phyloP scores from a whole-genome alignment of 805 yeast species.

The Metschnikowia proteae region DNA sequence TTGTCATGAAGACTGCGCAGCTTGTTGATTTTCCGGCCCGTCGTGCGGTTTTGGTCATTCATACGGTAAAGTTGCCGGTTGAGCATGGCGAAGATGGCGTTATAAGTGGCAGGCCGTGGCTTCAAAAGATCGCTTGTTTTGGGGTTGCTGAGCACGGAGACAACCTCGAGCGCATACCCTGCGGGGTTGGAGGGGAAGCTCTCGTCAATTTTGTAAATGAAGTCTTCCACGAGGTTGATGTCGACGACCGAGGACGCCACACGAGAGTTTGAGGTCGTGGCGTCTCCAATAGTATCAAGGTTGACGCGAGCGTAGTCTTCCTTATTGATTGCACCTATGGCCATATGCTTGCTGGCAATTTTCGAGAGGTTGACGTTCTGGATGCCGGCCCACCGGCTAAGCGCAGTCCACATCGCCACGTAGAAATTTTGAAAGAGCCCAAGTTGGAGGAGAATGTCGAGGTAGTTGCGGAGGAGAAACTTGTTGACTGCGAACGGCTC shows the following conservation, averaged over 20 bases:
- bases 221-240: conserved; percentile 29
- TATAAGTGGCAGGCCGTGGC: conserved; percentile 28
- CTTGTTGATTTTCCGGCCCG: conserved; percentile 12
- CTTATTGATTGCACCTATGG: conserved; percentile 2
- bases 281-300: neutral
- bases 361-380: conserved; percentile 5
- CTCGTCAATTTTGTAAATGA: conserved; percentile 32
- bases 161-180: conserved; percentile 26
- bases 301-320: conserved; percentile 3
- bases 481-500: conserved; percentile 25
- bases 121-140: conserved; percentile 12
- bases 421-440: conserved; percentile 31
- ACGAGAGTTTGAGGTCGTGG: neutral
- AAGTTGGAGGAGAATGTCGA: conserved; percentile 30
- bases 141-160: conserved; percentile 23
- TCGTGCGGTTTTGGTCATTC: conserved; percentile 27
- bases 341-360: conserved; percentile 1
- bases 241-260: conserved; percentile 20
- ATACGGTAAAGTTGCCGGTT: conserved; percentile 26
- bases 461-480: conserved; percentile 27
- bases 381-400: conserved; percentile 34
- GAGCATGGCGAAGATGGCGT: conserved; percentile 28
- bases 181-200: conserved; percentile 20
- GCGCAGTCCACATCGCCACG: conserved; percentile 30
- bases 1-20: conserved; percentile 19